A percentile compares a stretch with the other conserved stretches of the same genome.
Evolutionary conservation across 2,329 filamentous ascomycete genomes (phyloP).

Genomic region (Atkinsonella hypoxylon): DNA sequence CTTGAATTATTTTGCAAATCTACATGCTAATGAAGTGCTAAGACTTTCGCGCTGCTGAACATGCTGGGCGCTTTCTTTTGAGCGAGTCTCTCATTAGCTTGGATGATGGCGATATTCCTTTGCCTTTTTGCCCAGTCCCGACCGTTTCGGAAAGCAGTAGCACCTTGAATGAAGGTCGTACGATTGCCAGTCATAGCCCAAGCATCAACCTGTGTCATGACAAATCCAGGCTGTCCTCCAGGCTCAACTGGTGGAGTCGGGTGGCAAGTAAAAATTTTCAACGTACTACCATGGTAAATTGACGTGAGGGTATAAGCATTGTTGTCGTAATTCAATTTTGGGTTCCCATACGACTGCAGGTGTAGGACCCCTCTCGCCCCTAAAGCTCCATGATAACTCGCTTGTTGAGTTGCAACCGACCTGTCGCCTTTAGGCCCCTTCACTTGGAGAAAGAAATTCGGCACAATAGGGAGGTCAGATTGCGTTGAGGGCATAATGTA

Average conservation of each 20-base stretch:
- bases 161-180: constrained; percentile 19
- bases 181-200: constrained; percentile 16
- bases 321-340: constrained; percentile 20
- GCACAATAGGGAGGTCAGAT: constrained; percentile 19
- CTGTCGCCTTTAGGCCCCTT: constrained; percentile 24
- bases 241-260: constrained; percentile 15
- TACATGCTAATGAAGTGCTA: no score
- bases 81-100: no score
- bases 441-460: constrained; percentile 27
- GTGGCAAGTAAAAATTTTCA: constrained; percentile 25
- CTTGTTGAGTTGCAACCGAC: neutral
- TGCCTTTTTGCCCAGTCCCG: neutral
- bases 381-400: no score
- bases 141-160: constrained; percentile 24
- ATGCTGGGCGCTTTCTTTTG: no score
- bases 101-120: no score
- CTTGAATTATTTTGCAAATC: no score
- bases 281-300: constrained; percentile 21
- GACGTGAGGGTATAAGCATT: constrained; percentile 25
- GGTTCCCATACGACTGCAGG: constrained; percentile 4
- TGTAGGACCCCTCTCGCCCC: neutral
- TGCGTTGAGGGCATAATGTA: constrained; percentile 20
- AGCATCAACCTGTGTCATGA: constrained; percentile 22
- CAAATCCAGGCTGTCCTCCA: constrained; percentile 22
- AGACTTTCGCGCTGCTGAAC: no score